These are phyloP conservation scores for Eucalyptus coolabah DNA, from an alignment of 345 rosid genomes.

Conservation along the genomic window DNA sequence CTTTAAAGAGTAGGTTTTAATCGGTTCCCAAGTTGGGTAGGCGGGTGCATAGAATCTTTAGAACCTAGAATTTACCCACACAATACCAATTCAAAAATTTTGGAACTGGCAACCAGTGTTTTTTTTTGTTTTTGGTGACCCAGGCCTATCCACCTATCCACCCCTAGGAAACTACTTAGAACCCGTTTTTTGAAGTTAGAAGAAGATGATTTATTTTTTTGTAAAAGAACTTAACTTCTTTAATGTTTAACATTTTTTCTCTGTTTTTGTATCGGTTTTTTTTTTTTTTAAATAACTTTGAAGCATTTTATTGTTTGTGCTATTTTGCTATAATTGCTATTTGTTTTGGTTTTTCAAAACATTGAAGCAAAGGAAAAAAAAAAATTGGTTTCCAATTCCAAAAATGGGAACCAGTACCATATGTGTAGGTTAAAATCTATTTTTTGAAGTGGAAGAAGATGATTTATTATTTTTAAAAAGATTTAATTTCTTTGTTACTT, in stretches of 20 bases:
- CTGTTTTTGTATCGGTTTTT: no score
- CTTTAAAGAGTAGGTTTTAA: background rate
- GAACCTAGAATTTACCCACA: background rate
- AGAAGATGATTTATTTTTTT: background rate
- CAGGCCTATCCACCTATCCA: no score
- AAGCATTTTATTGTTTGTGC: background rate
- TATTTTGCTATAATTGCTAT: background rate
- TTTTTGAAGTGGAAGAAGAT: background rate
- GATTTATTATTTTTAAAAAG: no score
- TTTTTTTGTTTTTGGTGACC: no score
- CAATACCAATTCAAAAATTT: background rate
- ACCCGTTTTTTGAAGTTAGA: background rate
- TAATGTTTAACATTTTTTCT: no score
- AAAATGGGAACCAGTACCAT: background rate
- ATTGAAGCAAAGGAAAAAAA: background rate
- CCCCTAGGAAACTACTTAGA: background rate
- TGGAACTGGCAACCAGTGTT: fast-evolving
- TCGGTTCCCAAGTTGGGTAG: fast-evolving
- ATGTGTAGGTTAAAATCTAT: background rate
- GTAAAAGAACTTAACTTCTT: background rate
- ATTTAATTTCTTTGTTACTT: no score
- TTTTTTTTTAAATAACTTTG: background rate
- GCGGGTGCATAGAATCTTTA: background rate
- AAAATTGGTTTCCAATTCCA: background rate
- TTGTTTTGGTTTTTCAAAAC: no score